Conservation (phyloP, 2,329 filamentous ascomycete species). For the Tolypocladium pustulatum region DNA sequence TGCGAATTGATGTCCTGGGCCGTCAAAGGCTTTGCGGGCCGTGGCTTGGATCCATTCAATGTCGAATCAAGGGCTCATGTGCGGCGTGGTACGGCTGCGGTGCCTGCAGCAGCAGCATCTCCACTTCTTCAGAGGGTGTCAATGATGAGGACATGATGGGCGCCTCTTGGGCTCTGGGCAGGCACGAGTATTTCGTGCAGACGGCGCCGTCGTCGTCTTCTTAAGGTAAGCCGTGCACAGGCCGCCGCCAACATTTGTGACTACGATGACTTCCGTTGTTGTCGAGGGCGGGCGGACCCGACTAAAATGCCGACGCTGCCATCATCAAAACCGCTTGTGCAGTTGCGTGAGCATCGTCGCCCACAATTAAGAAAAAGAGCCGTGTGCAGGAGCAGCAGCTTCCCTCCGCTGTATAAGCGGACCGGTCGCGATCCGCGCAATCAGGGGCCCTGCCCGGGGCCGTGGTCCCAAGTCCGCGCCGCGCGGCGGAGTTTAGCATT, state of each 20-base stretch:
- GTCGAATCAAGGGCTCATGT: neutral
- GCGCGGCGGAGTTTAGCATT: neutral
- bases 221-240: neutral
- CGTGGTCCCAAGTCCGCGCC: neutral
- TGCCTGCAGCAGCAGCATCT: neutral
- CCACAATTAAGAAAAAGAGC: neutral
- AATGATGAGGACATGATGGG: neutral
- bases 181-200: neutral
- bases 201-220: neutral
- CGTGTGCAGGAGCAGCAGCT: neutral
- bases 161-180: neutral
- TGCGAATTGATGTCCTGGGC: neutral
- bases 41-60: neutral
- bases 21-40: neutral
- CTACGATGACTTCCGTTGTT: neutral
- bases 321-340: neutral
- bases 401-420: neutral
- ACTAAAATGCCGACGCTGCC: neutral
- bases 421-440: neutral
- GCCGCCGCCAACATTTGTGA: neutral
- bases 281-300: neutral
- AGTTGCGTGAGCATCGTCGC: neutral
- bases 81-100: neutral
- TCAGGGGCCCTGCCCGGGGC: neutral
- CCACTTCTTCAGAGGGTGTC: neutral